Evolutionary conservation across 257 asterid species (phyloP), one percentile per base, ranked within the genome.

Genomic region (Mentha longifolia): DNA sequence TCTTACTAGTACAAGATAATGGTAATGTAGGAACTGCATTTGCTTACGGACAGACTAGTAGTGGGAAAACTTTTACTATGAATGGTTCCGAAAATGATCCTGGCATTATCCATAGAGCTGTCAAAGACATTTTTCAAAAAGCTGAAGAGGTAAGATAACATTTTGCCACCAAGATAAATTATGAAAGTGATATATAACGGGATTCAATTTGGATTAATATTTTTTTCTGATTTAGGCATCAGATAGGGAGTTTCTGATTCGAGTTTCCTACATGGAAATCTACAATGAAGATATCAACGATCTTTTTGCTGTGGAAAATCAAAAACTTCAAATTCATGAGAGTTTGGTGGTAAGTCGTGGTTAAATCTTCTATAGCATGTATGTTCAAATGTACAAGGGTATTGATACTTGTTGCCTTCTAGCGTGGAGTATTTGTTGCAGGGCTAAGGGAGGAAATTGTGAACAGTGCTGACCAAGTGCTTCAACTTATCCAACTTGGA

Each of bases 401-500:
- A 55, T 31, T 80, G 37, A 77, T 35, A 22, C 31, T 52, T 71
- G 39, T 79, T 78, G 19, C 70, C 70, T 74, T 77, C 68, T 71
- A 95, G 99, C 95, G 96, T 77, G 99, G 99, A 76, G 96, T 95
- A 61, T 95, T 84, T 84, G 99, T 95, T 76, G 95, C 99, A 22
- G 99, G 99, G 19, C 95, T 95, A 37, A 82, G 91, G 79, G 99
- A 95, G 85, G 99, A 95, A 80, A 89, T 95, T 17, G 97, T 95
- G 56, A 95, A 82, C 76, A 83, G 72, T 67, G 88, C 94, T 67
- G 91, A 90, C 56, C 97, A 95, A 88, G 98, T 95, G 76, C 95
- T 95, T 72, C 71, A 81, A 71, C 95, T 95, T 73, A 78, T 95
- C 70, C 85, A 95, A 76, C 85, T 74, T 45, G 99, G 99, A 83